phyloP scores from a whole-genome alignment of 2,329 filamentous ascomycete genomes.

The Cytospora piceae region DNA sequence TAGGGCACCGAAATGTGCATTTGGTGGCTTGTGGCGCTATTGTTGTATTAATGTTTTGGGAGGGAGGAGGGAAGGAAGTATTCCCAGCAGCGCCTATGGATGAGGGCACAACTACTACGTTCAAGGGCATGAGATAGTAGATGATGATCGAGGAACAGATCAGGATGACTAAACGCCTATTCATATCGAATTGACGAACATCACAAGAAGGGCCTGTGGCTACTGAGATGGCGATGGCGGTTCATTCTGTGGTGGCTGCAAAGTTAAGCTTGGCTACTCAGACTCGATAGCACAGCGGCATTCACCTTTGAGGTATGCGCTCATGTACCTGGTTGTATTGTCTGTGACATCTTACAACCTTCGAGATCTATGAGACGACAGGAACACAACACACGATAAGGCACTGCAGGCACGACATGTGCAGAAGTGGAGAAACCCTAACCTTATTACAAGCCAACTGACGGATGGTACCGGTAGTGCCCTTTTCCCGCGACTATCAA shows the following conservation, averaged over 20 bases:
- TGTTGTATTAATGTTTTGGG: not conserved
- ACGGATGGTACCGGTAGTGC: too few species aligned
- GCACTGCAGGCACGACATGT: too few species aligned
- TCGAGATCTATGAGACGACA: too few species aligned
- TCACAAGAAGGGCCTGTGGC: not conserved
- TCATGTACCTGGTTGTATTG: too few species aligned
- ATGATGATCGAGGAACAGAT: slow-evolving; percentile 9
- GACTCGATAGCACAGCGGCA: too few species aligned
- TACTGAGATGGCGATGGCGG: not conserved
- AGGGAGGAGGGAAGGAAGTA: not conserved
- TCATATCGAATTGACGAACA: not conserved
- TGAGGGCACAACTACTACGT: not conserved
- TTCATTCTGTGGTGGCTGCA: not conserved
- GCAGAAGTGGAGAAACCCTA: too few species aligned
- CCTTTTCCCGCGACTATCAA: too few species aligned
- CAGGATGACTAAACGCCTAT: slow-evolving; percentile 2
- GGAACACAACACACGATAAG: too few species aligned
- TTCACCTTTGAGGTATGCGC: too few species aligned
- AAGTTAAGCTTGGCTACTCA: too few species aligned
- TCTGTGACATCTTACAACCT: too few species aligned
- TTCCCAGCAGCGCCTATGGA: not conserved
- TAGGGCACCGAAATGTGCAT: not conserved
- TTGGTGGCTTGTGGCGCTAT: not conserved
- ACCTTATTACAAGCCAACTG: too few species aligned
- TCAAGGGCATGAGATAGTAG: not conserved